Evolutionary conservation across 805 yeast genomes (phyloP).

Genomic region (Starmerella etchellsii): DNA sequence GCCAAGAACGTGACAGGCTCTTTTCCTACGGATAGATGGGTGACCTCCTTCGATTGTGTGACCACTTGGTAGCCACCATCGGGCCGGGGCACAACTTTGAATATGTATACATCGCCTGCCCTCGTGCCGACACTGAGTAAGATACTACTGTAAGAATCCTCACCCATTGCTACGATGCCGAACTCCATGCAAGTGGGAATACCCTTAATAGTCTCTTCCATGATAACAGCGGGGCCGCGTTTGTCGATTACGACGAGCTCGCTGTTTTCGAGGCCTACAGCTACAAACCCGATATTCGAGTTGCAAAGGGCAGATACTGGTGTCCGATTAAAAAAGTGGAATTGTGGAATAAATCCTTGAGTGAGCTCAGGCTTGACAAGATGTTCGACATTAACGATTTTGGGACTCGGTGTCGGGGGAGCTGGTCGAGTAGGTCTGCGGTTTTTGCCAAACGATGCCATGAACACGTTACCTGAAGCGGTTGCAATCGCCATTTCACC

Average conservation of each 20-base stretch:
- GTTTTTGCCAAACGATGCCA: conserved; percentile 59
- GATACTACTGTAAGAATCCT: conserved; percentile 60
- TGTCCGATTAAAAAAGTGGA: conserved; percentile 35
- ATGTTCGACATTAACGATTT: conserved; percentile 35
- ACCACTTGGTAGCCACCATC: conserved; percentile 34
- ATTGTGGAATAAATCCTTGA: conserved; percentile 52
- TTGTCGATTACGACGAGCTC: conserved; percentile 60
- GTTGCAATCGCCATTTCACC: conserved; percentile 62
- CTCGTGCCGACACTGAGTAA: conserved; percentile 64
- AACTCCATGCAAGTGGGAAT: conserved; percentile 54
- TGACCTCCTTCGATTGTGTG: conserved; percentile 37
- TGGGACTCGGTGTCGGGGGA: conserved; percentile 15
- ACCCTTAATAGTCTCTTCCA: conserved; percentile 25
- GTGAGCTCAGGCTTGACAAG: conserved; percentile 39
- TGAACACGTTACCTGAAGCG: conserved; percentile 56
- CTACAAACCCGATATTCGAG: conserved; percentile 74
- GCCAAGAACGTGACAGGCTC: conserved; percentile 42
- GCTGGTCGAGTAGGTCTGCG: conserved; percentile 17
- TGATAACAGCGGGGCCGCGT: conserved; percentile 57
- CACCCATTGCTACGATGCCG: conserved; percentile 54
- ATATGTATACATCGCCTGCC: conserved; percentile 54
- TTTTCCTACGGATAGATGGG: conserved; percentile 37
- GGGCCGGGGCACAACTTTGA: conserved; percentile 49
- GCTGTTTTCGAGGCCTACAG: conserved; percentile 63
- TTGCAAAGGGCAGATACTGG: conserved; percentile 49